Evolutionary conservation across 495 filamentous ascomycete species (phyloP), one percentile per base, ranked within the genome.

Genomic region (Penicillium longicatenatum): DNA sequence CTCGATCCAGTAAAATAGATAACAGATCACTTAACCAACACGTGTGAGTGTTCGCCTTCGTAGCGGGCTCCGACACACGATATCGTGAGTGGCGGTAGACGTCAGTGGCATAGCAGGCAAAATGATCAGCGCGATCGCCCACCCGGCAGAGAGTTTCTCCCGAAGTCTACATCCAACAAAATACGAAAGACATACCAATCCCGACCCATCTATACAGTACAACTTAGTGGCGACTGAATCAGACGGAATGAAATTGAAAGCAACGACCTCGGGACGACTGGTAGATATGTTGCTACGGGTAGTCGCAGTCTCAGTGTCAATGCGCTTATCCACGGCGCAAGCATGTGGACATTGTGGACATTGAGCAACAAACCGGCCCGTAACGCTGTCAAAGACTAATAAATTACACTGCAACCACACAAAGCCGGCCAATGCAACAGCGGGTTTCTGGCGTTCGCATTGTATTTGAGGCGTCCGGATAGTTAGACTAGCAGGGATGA

Each of bases 121-220:
- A 44, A 64, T 21, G 82, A 93, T 67, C 74, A 95, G 63, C 82
- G 88, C 46, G 80, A 77, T 66, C 81, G 86, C 54, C 74, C 94
- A 43, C 82, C 83, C 16, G 91, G 54, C 77, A 80, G 42, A 81
- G 77, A 24, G 88, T 95, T 42, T 74, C 86, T 20, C 89, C 91
- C 6, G 79, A 90, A 76, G 82, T 86, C 6, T 95, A 92, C 26
- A 26, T n/a, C n/a, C 60, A 90, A 93, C 65, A 79, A 87, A 57
- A 87, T 90, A 75, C 31, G 24, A 33, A 2, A 31, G 14, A n/a
- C 37, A 16, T 45, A 7, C 30, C 26, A 52, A 26, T 20, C 8
- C 26, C n/a, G n/a, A 58, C 33, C 7, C 12, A 4, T 4, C 30
- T 1, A 48, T 48, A 30, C 21, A 17, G 1, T 10, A 30, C 20